Conservation (phyloP, 805 yeast genomes). For the Komagataella populi region DNA sequence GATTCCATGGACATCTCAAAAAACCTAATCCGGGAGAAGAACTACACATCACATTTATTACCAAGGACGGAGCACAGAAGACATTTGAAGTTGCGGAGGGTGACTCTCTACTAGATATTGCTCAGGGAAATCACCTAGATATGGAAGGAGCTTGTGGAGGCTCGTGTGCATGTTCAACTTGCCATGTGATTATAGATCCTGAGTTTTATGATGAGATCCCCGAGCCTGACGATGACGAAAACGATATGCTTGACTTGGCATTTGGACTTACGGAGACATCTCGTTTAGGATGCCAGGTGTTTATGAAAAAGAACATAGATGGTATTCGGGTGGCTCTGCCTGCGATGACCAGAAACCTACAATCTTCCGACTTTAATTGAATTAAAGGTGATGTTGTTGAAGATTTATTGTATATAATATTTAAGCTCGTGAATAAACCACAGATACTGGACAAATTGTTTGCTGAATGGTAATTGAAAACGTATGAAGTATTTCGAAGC, state of each 20-base stretch:
- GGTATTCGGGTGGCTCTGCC: conserved; percentile 94
- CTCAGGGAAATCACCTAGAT: conserved; percentile 85
- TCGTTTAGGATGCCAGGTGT: conserved; percentile 87
- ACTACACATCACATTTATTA: conserved; percentile 70
- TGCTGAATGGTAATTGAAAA: not conserved
- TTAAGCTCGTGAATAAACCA: not conserved
- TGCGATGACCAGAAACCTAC: conserved; percentile 92
- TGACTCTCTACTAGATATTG: conserved; percentile 83
- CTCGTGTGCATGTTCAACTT: conserved; percentile 96
- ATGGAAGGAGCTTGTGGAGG: conserved; percentile 99
- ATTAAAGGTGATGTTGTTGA: not conserved
- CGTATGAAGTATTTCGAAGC: not conserved
- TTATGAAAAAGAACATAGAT: conserved; percentile 80
- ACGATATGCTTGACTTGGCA: conserved; percentile 96
- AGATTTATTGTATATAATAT: not conserved
- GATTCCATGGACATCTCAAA: conserved; percentile 71
- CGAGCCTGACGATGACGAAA: conserved; percentile 95
- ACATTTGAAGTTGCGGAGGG: conserved; percentile 85
- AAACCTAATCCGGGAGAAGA: conserved; percentile 93
- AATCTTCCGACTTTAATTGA: conserved; percentile 56
- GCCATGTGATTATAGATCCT: conserved; percentile 94
- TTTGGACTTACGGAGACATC: conserved; percentile 96
- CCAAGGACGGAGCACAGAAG: conserved; percentile 80
- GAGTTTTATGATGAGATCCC: conserved; percentile 83
- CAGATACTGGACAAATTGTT: not conserved